A percentile compares a stretch with the other conserved stretches of the same genome.
Evolutionary conservation across 2,329 filamentous ascomycete genomes (phyloP).

Genomic region (Parascedosporium putredinis): DNA sequence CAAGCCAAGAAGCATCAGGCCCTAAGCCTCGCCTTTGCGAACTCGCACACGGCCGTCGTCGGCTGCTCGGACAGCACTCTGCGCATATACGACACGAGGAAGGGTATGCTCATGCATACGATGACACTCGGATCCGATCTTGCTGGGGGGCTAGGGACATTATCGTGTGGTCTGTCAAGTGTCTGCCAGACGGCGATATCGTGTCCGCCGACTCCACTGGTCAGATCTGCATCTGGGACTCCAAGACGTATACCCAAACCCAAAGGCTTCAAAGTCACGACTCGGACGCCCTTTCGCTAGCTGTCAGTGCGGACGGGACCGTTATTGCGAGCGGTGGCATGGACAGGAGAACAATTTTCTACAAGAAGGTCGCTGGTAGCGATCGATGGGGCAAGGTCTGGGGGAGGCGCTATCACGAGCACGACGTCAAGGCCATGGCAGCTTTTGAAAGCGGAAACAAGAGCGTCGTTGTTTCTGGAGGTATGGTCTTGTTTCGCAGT

Average conservation of each 20-base stretch:
- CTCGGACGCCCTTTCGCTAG: slow-evolving; percentile 84
- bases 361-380: slow-evolving; percentile 54
- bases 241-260: slow-evolving; percentile 77
- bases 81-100: slow-evolving; percentile 76
- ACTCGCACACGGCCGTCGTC: slow-evolving; percentile 69
- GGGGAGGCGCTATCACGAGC: slow-evolving; percentile 77
- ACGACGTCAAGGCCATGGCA: slow-evolving; percentile 92
- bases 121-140: slow-evolving; percentile 81
- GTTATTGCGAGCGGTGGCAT: slow-evolving; percentile 84
- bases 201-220: slow-evolving; percentile 92
- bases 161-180: slow-evolving; percentile 89
- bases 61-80: slow-evolving; percentile 97
- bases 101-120: slow-evolving; percentile 62
- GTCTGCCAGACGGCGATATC: slow-evolving; percentile 76
- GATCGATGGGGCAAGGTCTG: slow-evolving; percentile 76
- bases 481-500: slow-evolving; percentile 37
- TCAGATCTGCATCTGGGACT: slow-evolving; percentile 87
- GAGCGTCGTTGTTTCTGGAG: slow-evolving; percentile 85
- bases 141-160: slow-evolving; percentile 67
- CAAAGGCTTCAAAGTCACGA: slow-evolving; percentile 82
- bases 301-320: slow-evolving; percentile 67
- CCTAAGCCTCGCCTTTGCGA: slow-evolving; percentile 84
- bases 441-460: slow-evolving; percentile 75
- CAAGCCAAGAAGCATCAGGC: slow-evolving; percentile 79
- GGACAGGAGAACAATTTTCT: slow-evolving; percentile 77